Conservation (phyloP, 257 asterid genomes). For the Petunia axillaris region DNA sequence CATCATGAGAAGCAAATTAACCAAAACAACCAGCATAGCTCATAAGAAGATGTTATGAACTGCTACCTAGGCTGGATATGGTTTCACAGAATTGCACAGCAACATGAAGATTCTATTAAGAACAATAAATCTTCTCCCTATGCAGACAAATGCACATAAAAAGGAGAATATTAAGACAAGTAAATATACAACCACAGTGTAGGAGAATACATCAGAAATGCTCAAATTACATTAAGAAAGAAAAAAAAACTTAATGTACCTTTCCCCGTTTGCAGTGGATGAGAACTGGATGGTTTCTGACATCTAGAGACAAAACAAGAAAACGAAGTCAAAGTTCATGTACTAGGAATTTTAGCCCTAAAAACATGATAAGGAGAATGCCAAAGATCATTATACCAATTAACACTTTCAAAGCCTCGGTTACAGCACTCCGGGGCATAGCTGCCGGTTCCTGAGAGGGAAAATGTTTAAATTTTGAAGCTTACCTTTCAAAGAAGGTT, state of each 20-base stretch:
- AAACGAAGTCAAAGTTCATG: not conserved
- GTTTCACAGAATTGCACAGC: not conserved
- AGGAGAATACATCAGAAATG: too few relatives aligned
- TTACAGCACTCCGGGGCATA: conserved; percentile 35
- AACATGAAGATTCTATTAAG: too few relatives aligned
- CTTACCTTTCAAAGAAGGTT: not conserved
- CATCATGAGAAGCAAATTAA: not conserved
- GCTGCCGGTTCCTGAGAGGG: conserved; percentile 43
- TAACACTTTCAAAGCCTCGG: conserved; percentile 45
- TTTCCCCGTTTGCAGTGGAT: conserved; percentile 54
- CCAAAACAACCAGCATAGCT: not conserved
- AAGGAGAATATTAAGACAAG: not conserved
- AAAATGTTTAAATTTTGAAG: not conserved
- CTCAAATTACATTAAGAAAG: too few relatives aligned
- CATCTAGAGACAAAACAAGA: conserved; percentile 35
- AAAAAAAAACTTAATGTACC: conserved; percentile 31
- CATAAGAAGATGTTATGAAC: not conserved
- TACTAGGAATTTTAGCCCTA: not conserved
- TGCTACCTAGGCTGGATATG: not conserved
- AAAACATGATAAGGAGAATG: too few relatives aligned
- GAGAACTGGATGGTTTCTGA: conserved; percentile 50
- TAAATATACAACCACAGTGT: not conserved
- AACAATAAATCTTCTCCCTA: not conserved
- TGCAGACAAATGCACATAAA: not conserved
- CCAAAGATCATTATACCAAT: conserved; percentile 36